Base-by-base conservation (phyloP, 176 grass and related monocot genomes). In the Lolium perenne region DNA sequence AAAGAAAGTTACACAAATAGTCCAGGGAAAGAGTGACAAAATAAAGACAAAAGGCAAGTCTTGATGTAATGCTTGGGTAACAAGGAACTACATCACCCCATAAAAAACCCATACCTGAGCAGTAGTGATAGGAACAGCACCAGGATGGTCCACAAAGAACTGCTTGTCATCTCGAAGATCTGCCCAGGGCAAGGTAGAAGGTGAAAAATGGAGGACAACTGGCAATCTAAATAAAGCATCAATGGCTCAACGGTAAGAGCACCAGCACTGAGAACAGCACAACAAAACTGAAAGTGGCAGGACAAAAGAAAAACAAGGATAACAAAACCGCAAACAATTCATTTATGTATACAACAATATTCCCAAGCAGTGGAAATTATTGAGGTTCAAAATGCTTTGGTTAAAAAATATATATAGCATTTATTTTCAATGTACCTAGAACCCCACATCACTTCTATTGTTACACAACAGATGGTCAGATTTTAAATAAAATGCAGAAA, bases 91-190 rank as follows among this genome's bases (percentile, higher is more conserved):
- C 38, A 79, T 25, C 43, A 53, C 47, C 57, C 13, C 13, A 29
- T 54, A 78, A 20, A 1, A 7, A 7, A 3, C 51, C 23, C n/a
- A 56, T 93, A 93, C 91, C 87, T 93, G 91, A 81, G 91, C 88
- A 87, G 91, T 93, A 58, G 91, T 90, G 84, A 93, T 93, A 84
- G 91, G 91, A 81, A 90, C 88, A 87, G 91, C 91, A 85, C 91
- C 91, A 78, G 91, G 91, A 86, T 93, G 91, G 64, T 93, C 91
- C 71, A 87, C 91, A 85, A 93, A 93, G 71, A 93, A 93, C 82
- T 93, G 91, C 56, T 90, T 90, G 80, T 93, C 91, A 84, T 93
- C 91, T 84, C 91, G 91, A 81, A 93, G 91, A 93, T 93, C 91
- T 93, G 91, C 51, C 68, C 61, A 79, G 60, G 60, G 80, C 12